Base-by-base conservation (phyloP, 2,329 filamentous ascomycete genomes). In the Thermomyces lanuginosus region DNA sequence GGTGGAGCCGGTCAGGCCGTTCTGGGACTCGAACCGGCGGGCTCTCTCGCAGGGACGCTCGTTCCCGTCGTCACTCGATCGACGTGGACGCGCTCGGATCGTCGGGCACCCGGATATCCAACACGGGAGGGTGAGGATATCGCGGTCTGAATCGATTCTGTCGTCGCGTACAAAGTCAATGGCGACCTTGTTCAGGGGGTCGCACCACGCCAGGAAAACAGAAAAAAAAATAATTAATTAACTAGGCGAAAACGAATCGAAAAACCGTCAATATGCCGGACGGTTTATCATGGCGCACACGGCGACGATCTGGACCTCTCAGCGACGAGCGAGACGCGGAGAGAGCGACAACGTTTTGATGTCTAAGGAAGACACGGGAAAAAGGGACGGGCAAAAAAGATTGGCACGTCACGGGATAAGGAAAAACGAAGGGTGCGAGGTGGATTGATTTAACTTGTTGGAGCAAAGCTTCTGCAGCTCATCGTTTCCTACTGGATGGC, bases 211-310 rank as follows among this genome's bases (percentile, higher is more conserved):
- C n/a, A n/a, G n/a, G n/a, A n/a, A n/a, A n/a, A n/a, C n/a, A n/a
- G n/a, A n/a, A n/a, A n/a, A n/a, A n/a, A n/a, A n/a, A n/a, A 23
- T 6, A 8, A 9, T 11, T 26, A 18, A 15, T 19, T 33, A 21
- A 29, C 20, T 17, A 24, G 24, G 24, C 31, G 20, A 26, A n/a
- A n/a, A 28, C 8, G 28, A 16, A 46, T 49, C 42, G 49, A 45
- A 39, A 37, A 34, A 44, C 35, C 43, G 38, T 42, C 35, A 39
- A 38, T 38, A 41, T 41, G 37, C 40, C 37, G 35, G 30, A 32
- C 33, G 33, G 33, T 38, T 39, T 39, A 41, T 42, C 48, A 51
- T 51, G 48, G 46, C 42, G 48, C 42, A 42, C 36, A 42, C 39
- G 30, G 31, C 8, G 26, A 21, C 35, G 22, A 29, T 25, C 29